These are phyloP conservation scores for Lolium rigidum DNA, from an alignment of 176 grass and related monocot species.

Conservation along the genomic window DNA sequence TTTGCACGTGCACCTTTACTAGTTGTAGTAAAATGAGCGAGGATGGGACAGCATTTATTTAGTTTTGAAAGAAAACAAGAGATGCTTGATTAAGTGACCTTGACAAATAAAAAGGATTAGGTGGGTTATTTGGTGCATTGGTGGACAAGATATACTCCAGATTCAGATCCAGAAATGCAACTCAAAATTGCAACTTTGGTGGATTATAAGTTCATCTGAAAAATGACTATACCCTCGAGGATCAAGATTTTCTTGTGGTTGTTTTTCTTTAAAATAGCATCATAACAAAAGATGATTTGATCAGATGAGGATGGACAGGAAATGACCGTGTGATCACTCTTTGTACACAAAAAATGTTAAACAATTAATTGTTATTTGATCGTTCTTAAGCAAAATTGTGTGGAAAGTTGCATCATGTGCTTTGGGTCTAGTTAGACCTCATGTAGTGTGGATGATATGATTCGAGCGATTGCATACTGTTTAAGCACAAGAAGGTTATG, in stretches of 20 bases:
- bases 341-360: neutral
- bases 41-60: neutral
- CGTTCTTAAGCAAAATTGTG: neutral
- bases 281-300: neutral
- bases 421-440: neutral
- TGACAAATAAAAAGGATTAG: no score
- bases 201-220: neutral
- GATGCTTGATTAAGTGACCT: no score
- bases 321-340: neutral
- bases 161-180: neutral
- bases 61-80: no score
- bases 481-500: no score
- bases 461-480: neutral
- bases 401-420: neutral
- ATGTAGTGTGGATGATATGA: neutral
- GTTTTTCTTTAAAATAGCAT: neutral
- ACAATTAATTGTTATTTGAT: neutral
- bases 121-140: no score
- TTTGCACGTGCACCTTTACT: no score
- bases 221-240: neutral
- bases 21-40: neutral
- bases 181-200: neutral
- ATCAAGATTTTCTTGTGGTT: neutral
- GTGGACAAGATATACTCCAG: no score
- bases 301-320: neutral